These are phyloP conservation scores for Mariannaea sp. DNA, from an alignment of 2,329 filamentous ascomycete genomes.

Conservation along the genomic window DNA sequence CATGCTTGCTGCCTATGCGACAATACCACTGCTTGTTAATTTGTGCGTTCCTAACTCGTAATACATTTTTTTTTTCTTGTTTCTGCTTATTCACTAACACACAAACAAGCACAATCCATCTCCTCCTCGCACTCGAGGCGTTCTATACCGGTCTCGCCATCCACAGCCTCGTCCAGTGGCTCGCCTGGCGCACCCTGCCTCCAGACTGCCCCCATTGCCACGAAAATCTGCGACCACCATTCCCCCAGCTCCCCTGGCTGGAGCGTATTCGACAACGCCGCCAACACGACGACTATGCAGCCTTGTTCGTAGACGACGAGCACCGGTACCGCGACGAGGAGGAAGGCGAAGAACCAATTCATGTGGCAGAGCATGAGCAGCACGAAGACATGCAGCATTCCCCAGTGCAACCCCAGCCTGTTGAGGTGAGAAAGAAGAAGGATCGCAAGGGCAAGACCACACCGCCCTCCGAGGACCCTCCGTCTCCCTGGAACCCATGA, in stretches of 20 bases:
- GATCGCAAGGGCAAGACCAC: slow-evolving; percentile 34
- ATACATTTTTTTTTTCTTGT: too few relatives aligned
- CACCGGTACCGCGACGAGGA: slow-evolving; percentile 37
- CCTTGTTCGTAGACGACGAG: slow-evolving; percentile 34
- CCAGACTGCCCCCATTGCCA: slow-evolving; percentile 49
- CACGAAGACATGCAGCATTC: slow-evolving; percentile 8
- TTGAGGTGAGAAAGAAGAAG: slow-evolving; percentile 32
- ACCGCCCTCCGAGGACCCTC: slow-evolving; percentile 27
- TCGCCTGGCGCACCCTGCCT: slow-evolving; percentile 47
- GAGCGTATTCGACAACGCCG: slow-evolving; percentile 28
- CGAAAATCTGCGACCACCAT: slow-evolving; percentile 43
- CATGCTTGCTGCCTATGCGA: slow-evolving; percentile 50
- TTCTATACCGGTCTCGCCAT: slow-evolving; percentile 49
- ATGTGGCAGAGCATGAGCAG: slow-evolving; percentile 9
- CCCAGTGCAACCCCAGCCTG: slow-evolving; percentile 26
- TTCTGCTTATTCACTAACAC: slow-evolving; percentile 18
- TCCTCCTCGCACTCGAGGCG: slow-evolving; percentile 44
- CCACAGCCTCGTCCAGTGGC: slow-evolving; percentile 44
- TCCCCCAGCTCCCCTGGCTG: slow-evolving; percentile 46
- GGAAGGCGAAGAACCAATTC: slow-evolving; percentile 19
- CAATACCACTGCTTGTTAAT: slow-evolving; percentile 48
- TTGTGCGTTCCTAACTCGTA: slow-evolving; percentile 45
- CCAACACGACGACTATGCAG: slow-evolving; percentile 21
- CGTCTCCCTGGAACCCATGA: slow-evolving; percentile 25
- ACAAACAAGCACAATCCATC: slow-evolving; percentile 43